Percentiles rank a stretch among this genome's conserved stretches.
phyloP scores from a whole-genome alignment of 2,329 filamentous ascomycete species.

The Venturia aucupariae region DNA sequence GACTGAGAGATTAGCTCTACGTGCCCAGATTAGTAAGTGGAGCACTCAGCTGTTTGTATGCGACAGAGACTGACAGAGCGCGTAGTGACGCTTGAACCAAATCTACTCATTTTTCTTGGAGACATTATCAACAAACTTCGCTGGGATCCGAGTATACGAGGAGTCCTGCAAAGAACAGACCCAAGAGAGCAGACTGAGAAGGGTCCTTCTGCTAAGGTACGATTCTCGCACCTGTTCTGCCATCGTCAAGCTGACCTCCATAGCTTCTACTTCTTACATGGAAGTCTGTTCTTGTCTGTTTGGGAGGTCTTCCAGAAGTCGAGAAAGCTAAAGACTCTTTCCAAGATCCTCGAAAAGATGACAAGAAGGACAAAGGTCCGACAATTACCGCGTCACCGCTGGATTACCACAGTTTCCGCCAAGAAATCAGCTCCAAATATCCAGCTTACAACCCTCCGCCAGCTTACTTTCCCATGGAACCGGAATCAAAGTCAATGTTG shows the following conservation, averaged over 20 bases:
- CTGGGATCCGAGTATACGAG: constrained; percentile 35
- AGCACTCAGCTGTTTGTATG: constrained; percentile 20
- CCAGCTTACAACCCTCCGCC: constrained; percentile 88
- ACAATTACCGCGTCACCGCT: constrained; percentile 86
- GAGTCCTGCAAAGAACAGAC: constrained; percentile 7
- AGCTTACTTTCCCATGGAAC: constrained; percentile 72
- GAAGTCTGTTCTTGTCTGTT: constrained; percentile 81
- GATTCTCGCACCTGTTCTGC: constrained; percentile 19
- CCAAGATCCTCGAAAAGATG: constrained; percentile 38
- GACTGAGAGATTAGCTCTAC: constrained; percentile 17
- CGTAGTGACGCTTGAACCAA: constrained; percentile 29
- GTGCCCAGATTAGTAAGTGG: constrained; percentile 20
- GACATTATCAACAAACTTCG: constrained; percentile 44
- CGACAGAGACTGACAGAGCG: background rate
- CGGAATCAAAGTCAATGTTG: constrained; percentile 83
- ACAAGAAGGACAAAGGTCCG: constrained; percentile 56
- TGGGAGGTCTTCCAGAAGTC: constrained; percentile 70
- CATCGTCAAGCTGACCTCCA: background rate
- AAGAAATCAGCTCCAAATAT: constrained; percentile 96
- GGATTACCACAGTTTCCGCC: constrained; percentile 92
- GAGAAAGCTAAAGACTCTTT: constrained; percentile 65
- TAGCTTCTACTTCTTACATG: constrained; percentile 72
- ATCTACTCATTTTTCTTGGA: constrained; percentile 62
- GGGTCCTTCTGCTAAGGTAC: constrained; percentile 25
- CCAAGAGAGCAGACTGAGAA: constrained; percentile 10